Evolutionary conservation across 2,329 filamentous ascomycete genomes (phyloP).

Genomic region (Xylariales sp.): DNA sequence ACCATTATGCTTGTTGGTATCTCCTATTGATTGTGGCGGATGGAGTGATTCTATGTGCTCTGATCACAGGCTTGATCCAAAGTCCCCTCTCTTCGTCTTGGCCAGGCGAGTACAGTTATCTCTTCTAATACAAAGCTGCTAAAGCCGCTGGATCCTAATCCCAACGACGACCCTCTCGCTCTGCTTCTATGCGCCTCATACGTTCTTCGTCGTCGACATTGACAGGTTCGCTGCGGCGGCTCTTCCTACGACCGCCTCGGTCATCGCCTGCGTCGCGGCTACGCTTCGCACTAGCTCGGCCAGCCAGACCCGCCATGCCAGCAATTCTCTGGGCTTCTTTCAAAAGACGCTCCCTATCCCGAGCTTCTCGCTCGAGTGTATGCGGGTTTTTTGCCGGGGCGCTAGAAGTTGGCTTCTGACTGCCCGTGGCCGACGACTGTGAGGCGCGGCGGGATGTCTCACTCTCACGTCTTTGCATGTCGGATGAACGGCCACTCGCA

Average conservation of each 20-base stretch:
- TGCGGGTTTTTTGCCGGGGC: conserved; percentile 65
- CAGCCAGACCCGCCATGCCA: conserved; percentile 66
- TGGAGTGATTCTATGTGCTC: background rate
- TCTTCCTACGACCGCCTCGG: conserved; percentile 59
- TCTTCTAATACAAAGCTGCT: conserved; percentile 22
- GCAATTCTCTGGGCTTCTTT: conserved; percentile 76
- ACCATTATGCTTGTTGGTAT: background rate
- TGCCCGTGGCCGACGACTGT: conserved; percentile 48
- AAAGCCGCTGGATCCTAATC: conserved; percentile 48
- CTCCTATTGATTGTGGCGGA: background rate
- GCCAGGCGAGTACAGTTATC: background rate
- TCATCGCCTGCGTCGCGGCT: conserved; percentile 57
- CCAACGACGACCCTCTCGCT: conserved; percentile 67
- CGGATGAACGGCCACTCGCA: conserved; percentile 45
- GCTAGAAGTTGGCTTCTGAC: conserved; percentile 39
- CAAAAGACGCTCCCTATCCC: conserved; percentile 73
- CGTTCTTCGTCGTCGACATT: conserved; percentile 62
- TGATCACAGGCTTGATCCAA: background rate
- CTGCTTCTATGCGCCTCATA: conserved; percentile 67
- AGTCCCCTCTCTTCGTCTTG: conserved; percentile 2
- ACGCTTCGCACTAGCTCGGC: conserved; percentile 62
- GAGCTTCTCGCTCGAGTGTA: conserved; percentile 74
- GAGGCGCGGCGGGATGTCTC: conserved; percentile 53
- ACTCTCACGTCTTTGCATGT: conserved; percentile 45
- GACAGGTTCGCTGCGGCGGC: conserved; percentile 62